Base-by-base conservation (phyloP, 495 filamentous ascomycete species). In the Penicillium malachiteum region DNA sequence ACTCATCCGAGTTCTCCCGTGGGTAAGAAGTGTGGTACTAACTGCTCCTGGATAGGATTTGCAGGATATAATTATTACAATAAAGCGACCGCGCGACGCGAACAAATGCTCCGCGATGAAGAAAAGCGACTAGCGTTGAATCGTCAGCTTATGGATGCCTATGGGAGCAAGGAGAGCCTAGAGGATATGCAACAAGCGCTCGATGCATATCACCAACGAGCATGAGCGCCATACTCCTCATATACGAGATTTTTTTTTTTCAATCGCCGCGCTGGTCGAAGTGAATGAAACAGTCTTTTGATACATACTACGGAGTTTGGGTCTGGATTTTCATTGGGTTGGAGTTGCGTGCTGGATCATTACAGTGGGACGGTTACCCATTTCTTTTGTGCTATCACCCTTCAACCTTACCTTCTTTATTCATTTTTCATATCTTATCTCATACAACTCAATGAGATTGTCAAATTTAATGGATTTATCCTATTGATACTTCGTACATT, bases 141-240 rank as follows among this genome's bases (percentile, higher is more conserved):
- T 49, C 65, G 63, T 17, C 59, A 71, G 30, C 56, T 77, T 21
- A 72, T 77, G 71, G 79, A 85, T 32, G 82, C 84, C 1, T 86
- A 85, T 39, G 83, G 83, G n/a, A 80, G 81, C 54, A 78, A 84
- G 49, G 71, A 71, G 6, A 82, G 76, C 58, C 46, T 85, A 13
- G 71, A 78, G 16, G 83, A 81, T 67, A 68, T 86, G 37, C 79
- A 85, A 60, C 70, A 79, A 7, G 84, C 84, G n/a, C 66, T 86
- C 48, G 67, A 72, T 34, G 40, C 41, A 7, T 54, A 54, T 32
- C 35, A 35, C 18, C 21, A 13, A 21, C 51, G 42, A 14, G n/a
- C 38, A 18, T 49, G 46, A 49, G 8, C n/a, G n/a, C 9, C 12
- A 9, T 37, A 9, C 2, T 13, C 34, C 1, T 13, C 34, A 10